Conservation (phyloP, 2,329 filamentous ascomycete species). For the Colletotrichum sp. region DNA sequence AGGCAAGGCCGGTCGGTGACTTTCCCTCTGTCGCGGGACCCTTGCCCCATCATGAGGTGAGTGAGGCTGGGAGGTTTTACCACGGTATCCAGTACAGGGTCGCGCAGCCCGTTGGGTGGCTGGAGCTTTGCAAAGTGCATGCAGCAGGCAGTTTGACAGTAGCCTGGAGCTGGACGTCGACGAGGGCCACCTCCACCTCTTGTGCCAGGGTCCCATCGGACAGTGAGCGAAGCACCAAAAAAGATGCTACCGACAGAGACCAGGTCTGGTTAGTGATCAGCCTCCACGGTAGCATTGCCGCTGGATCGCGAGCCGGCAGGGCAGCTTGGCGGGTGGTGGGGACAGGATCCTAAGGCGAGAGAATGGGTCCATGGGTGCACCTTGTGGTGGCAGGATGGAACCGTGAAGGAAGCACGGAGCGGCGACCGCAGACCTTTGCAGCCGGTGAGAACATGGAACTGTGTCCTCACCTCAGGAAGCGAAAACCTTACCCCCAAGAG, state of each 20-base stretch:
- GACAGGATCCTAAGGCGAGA: not conserved
- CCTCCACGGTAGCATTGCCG: constrained; percentile 13
- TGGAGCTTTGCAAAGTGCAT: not conserved
- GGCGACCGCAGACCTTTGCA: not conserved
- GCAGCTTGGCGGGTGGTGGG: constrained; percentile 15
- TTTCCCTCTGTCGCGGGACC: not conserved
- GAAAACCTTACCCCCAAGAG: not conserved
- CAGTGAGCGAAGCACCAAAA: not conserved
- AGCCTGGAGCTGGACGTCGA: not conserved
- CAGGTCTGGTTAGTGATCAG: constrained; percentile 18
- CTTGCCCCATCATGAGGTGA: not conserved
- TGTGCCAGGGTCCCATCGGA: not conserved
- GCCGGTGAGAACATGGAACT: constrained; percentile 2
- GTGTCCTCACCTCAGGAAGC: constrained; percentile 4
- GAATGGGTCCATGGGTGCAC: not conserved
- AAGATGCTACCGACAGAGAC: not conserved
- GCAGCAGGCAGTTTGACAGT: not conserved
- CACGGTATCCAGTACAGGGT: not conserved
- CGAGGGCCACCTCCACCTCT: constrained; percentile 3
- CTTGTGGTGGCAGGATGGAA: constrained; percentile 4
- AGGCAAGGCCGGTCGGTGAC: not conserved
- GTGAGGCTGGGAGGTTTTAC: constrained; percentile 6
- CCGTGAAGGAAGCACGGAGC: not conserved
- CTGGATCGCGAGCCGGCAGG: constrained; percentile 10
- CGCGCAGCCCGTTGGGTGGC: not conserved